Evolutionary conservation across 768 basidiomycete species (phyloP).

Genomic region (Leccinum broughii): DNA sequence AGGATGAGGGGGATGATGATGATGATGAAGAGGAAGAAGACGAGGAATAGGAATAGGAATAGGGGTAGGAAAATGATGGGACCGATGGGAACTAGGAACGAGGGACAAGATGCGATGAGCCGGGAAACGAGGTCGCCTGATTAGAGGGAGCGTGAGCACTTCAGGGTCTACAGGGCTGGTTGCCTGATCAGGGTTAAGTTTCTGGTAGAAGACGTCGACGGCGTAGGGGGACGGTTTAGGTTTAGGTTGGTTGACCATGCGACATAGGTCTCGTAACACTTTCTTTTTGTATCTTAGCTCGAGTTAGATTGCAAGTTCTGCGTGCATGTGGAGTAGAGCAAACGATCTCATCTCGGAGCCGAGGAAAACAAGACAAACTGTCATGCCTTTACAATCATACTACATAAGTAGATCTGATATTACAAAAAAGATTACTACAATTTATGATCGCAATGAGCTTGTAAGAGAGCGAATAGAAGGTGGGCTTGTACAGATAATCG

Average conservation of each 20-base stretch:
- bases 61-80: neutral
- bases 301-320: neutral
- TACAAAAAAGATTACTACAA: neutral
- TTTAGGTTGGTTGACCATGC: too few relatives aligned
- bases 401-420: neutral
- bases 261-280: neutral
- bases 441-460: neutral
- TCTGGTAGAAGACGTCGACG: neutral
- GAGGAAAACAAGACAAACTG: neutral
- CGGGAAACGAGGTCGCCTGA: neutral
- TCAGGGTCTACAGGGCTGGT: neutral
- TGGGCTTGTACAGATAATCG: neutral
- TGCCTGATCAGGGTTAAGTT: neutral
- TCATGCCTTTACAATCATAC: neutral
- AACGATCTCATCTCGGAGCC: neutral
- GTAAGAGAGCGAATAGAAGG: neutral
- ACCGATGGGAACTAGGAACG: neutral
- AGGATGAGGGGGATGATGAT: slow-evolving; percentile 83
- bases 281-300: neutral
- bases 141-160: neutral
- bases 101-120: neutral
- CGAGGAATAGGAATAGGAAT: slow-evolving; percentile 36
- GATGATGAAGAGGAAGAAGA: slow-evolving; percentile 44
- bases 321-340: neutral
- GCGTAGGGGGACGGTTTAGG: neutral